phyloP scores from a whole-genome alignment of 768 basidiomycete species.

The Lentinula raphanica region DNA sequence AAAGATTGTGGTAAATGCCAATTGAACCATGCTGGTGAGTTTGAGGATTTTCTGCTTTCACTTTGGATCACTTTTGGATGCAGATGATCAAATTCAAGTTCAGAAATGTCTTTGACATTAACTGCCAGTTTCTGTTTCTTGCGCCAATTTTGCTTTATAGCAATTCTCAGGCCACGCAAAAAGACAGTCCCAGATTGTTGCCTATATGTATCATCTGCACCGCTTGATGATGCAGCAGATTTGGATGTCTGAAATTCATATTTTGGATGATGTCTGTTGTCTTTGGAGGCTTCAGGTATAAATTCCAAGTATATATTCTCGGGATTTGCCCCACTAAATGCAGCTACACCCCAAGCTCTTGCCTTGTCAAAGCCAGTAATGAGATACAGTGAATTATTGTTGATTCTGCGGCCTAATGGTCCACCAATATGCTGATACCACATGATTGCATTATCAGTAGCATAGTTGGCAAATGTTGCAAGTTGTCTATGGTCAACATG shows the following conservation, averaged over 20 bases:
- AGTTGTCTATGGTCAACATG: neutral
- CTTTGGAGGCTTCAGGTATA: neutral
- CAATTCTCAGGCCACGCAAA: slow-evolving; percentile 1
- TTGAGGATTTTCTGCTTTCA: too few relatives aligned
- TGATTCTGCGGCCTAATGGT: neutral
- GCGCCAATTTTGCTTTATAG: neutral
- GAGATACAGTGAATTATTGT: neutral
- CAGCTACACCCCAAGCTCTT: neutral
- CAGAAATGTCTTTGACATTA: too few relatives aligned
- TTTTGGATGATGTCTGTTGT: neutral
- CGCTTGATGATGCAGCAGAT: neutral
- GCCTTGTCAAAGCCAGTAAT: neutral
- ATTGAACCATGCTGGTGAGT: too few relatives aligned
- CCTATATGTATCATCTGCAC: neutral
- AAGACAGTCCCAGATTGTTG: neutral
- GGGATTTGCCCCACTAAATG: neutral
- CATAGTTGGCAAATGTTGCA: neutral
- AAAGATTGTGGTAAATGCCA: too few relatives aligned
- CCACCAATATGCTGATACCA: neutral
- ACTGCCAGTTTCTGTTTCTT: too few relatives aligned
- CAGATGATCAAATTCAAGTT: neutral
- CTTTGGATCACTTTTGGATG: too few relatives aligned
- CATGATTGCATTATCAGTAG: neutral
- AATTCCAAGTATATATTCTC: neutral
- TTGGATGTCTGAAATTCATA: neutral